Evolutionary conservation across 78 protist species (phyloP), one percentile per base, ranked within the genome.

Genomic region (Speleostelium caveatum): DNA sequence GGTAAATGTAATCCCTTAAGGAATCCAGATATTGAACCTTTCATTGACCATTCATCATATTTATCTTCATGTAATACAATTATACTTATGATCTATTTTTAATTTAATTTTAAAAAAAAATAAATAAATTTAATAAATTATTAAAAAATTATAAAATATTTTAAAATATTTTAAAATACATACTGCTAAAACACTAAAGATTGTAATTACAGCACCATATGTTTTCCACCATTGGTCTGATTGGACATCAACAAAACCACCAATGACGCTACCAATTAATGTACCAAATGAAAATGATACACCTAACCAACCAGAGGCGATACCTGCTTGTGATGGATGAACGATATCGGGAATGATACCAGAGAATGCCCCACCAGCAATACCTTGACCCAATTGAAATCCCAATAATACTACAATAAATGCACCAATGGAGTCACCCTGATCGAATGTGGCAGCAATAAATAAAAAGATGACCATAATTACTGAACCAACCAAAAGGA

Each of bases 321-420:
- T 71, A 45, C 91, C 91, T 1, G 71, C 60, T 59, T 83, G 65
- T 3, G 41, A 14, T 1, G 55, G 74, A 33, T 53, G 91, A 0
- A 83, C 91, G 22, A 83, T 61, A 69, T 83, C 91, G 56, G 91
- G 91, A 32, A 83, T 83, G 33, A 83, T 83, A 45, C 91, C 91
- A 41, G 91, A 68, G n/a, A 83, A 83, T 39, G 91, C 91, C 28
- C 91, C 91, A 26, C 75, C 91, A 24, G 91, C 91, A 39, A 83
- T 69, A 59, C 91, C 91, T 59, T 83, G 79, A 12, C 91, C 91
- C 28, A 83, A 62, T 22, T 83, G 53, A 28, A 26, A 83, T 19
- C 73, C 91, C 36, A 61, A 36, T 28, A 35, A 39, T 12, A 59
- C 42, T 41, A 19, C 63, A n/a, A 83, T 83, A 45, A 58, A 83